Evolutionary conservation across 2,329 filamentous ascomycete genomes (phyloP).

Genomic region (Aulographum hederae): DNA sequence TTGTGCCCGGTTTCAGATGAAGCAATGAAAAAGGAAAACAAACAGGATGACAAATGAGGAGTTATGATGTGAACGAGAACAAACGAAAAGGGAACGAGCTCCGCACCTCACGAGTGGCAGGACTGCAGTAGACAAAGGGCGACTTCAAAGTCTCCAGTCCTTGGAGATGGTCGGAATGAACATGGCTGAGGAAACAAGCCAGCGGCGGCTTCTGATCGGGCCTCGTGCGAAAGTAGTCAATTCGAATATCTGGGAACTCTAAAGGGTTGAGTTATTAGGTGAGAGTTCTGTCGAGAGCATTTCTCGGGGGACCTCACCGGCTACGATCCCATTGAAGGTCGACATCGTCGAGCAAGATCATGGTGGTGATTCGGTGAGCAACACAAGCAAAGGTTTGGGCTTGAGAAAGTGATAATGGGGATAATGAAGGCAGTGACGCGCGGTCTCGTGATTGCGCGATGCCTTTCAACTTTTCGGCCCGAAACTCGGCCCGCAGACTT

Average conservation of each 20-base stretch:
- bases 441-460: no score
- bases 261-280: not conserved
- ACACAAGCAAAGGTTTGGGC: no score
- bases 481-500: no score
- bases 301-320: no score
- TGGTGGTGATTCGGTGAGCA: no score
- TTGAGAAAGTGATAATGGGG: no score
- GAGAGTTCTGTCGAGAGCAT: no score
- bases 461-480: no score
- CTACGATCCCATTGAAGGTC: constrained; percentile 34
- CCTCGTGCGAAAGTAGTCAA: constrained; percentile 62
- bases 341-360: no score
- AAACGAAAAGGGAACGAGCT: constrained; percentile 3
- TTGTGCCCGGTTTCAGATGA: constrained; percentile 1
- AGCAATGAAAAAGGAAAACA: constrained; percentile 2
- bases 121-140: constrained; percentile 81
- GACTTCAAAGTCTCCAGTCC: constrained; percentile 61
- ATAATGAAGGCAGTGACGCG: no score
- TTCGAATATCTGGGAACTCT: constrained; percentile 65
- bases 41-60: not conserved
- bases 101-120: constrained; percentile 52
- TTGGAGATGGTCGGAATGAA: constrained; percentile 75
- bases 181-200: constrained; percentile 79
- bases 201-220: constrained; percentile 41
- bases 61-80: no score